Base-by-base conservation (phyloP, 2,329 filamentous ascomycete genomes). In the Penicillium sp. region DNA sequence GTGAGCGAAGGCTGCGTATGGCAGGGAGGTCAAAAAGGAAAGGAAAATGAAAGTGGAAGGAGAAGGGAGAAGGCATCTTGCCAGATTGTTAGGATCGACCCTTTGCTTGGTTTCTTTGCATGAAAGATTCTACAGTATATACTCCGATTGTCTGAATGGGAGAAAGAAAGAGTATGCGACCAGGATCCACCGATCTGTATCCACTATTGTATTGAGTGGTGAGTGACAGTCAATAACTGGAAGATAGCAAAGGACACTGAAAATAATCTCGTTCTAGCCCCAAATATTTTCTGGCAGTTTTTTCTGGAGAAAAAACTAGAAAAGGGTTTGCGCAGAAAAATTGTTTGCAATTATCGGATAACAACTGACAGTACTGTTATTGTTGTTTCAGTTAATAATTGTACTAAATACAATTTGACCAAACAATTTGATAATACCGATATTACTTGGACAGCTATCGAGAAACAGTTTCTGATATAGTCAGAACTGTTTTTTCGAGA, bases 391-490 rank as follows among this genome's bases (percentile, higher is more conserved):
- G 61, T 66, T 33, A 68, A 57, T 29, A 47, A 65, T 49, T 59
- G 63, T 36, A 63, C 63, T 15, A 41, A 68, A 46, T 57, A 62
- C 44, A 62, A 69, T 52, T 56, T 68, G 45, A 63, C 52, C 3
- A 69, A 68, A 46, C 59, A 54, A 17, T 68, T 66, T 47, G 43
- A 68, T 6, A 49, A 64, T 8, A 50, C 57, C 18, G 51, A 68
- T 39, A 65, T 69, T 55, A 55, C 65, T 49, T 67, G 55, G 64
- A 49, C 59, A 13, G 26, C 65, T 12, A 58, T 71, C 46, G 65
- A 66, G 55, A 67, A 59, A 41, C 60, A 68, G 52, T 58, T 71
- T 30, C 32, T 54, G 7, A 34, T 24, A 44, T 68, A 59, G 64
- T 58, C 56, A 21, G 49, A 58, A 47, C 54, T 61, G 27, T 64